Conservation (phyloP, 73 alveolate genomes). For the Uronychia setigera region DNA sequence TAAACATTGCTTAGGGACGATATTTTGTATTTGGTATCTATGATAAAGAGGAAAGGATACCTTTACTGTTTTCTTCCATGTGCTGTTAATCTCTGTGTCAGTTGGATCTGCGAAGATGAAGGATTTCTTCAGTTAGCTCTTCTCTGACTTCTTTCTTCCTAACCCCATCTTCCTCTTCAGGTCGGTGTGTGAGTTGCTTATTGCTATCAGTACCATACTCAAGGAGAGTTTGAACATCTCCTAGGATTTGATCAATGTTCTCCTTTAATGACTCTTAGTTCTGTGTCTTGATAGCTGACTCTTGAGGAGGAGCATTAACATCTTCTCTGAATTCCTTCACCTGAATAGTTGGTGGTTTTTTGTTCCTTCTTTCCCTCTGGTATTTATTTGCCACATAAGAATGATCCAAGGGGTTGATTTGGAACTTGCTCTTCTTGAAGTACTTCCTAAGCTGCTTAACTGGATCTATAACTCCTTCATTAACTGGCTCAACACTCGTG, state of each 20-base stretch:
- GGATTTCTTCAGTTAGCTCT: background rate
- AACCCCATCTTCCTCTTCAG: background rate
- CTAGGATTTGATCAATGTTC: background rate
- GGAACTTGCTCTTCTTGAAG: background rate
- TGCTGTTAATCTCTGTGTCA: background rate
- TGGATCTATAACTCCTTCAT: background rate
- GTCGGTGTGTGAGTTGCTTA: background rate
- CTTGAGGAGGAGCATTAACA: background rate
- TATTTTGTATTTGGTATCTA: constrained; percentile 10
- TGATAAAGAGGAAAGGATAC: background rate
- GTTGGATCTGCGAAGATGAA: background rate
- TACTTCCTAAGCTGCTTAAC: background rate
- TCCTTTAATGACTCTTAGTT: background rate
- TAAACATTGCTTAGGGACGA: constrained; percentile 36
- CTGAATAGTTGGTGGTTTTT: background rate
- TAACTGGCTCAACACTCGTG: background rate
- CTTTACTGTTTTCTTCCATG: too few relatives aligned
- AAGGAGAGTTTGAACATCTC: background rate
- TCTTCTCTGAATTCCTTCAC: background rate
- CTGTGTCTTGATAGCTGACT: background rate
- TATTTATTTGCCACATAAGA: background rate
- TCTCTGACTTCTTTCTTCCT: background rate
- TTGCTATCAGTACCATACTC: background rate
- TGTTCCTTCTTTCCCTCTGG: background rate
- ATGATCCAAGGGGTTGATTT: background rate